Percentiles rank a stretch among this genome's conserved stretches.
Evolutionary conservation across 768 basidiomycete genomes (phyloP).

Genomic region (Leccinum obscurum): DNA sequence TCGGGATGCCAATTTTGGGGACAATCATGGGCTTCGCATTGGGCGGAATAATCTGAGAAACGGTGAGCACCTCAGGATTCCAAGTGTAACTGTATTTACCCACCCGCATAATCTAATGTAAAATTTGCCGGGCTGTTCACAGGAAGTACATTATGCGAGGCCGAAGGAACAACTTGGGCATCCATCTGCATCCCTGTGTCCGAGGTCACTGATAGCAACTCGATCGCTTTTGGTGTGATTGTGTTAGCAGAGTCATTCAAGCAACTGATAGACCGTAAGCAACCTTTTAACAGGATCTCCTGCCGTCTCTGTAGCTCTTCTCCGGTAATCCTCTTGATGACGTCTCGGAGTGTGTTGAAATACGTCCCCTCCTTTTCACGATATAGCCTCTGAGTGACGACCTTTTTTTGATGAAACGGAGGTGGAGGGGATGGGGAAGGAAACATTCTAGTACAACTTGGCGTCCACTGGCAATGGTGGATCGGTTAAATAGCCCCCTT

Average conservation of each 20-base stretch:
- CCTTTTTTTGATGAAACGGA: constrained; percentile 7
- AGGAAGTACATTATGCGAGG: background rate
- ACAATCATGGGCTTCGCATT: background rate
- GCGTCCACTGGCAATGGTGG: background rate
- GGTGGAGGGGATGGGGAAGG: background rate
- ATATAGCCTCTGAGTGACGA: constrained; percentile 19
- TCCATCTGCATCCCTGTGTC: background rate
- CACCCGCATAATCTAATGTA: constrained; percentile 1
- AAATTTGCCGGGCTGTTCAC: background rate
- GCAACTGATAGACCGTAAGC: background rate
- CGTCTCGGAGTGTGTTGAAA: constrained; percentile 14
- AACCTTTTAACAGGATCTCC: constrained; percentile 27
- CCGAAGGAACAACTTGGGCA: background rate
- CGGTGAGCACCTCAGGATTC: background rate
- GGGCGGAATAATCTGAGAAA: constrained; percentile 4
- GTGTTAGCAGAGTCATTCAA: background rate
- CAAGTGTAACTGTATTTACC: background rate
- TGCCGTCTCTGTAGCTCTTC: constrained; percentile 19
- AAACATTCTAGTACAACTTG: constrained; percentile 4
- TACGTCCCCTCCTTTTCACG: constrained; percentile 23
- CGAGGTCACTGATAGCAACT: background rate
- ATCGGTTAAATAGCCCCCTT: background rate
- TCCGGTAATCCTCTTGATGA: constrained; percentile 21
- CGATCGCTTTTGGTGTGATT: constrained; percentile 4
- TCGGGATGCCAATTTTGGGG: background rate